phyloP scores from a whole-genome alignment of 352 stramenopile genomes.

The Globisporangium spinosum region DNA sequence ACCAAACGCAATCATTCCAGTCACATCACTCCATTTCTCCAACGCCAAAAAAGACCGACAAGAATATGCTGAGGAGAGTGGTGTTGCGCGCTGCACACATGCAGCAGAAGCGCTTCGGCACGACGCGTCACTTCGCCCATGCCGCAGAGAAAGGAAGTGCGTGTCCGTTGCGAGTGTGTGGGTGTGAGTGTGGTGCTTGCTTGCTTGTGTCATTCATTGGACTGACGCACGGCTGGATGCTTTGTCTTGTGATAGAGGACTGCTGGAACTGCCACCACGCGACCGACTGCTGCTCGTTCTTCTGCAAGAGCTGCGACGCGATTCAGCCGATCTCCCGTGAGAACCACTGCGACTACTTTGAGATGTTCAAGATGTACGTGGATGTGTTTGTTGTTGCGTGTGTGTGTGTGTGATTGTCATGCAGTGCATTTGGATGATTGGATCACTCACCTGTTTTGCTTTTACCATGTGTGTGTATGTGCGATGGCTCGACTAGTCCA shows the following conservation, averaged over 20 bases:
- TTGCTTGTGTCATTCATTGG: not conserved
- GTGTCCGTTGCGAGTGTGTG: not conserved
- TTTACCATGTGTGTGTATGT: not conserved
- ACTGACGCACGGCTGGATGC: not conserved
- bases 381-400: slow-evolving; percentile 15
- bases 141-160: slow-evolving; percentile 24
- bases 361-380: slow-evolving; percentile 81
- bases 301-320: slow-evolving; percentile 71
- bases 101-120: slow-evolving; percentile 15
- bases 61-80: slow-evolving; percentile 28
- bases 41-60: slow-evolving; percentile 5
- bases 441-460: not conserved
- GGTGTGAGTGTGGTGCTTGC: not conserved
- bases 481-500: slow-evolving; percentile 27
- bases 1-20: slow-evolving; percentile 3
- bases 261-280: slow-evolving; percentile 86
- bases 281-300: slow-evolving; percentile 82
- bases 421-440: not conserved
- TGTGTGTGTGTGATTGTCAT: slow-evolving; percentile 11
- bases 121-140: slow-evolving; percentile 20
- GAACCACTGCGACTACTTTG: slow-evolving; percentile 82
- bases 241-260: slow-evolving; percentile 20
- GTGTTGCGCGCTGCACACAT: slow-evolving; percentile 30
- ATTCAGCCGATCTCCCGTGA: slow-evolving; percentile 65
- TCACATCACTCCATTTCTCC: not conserved